phyloP scores from a whole-genome alignment of 176 grass and related monocot species.

The Avena eriantha region DNA sequence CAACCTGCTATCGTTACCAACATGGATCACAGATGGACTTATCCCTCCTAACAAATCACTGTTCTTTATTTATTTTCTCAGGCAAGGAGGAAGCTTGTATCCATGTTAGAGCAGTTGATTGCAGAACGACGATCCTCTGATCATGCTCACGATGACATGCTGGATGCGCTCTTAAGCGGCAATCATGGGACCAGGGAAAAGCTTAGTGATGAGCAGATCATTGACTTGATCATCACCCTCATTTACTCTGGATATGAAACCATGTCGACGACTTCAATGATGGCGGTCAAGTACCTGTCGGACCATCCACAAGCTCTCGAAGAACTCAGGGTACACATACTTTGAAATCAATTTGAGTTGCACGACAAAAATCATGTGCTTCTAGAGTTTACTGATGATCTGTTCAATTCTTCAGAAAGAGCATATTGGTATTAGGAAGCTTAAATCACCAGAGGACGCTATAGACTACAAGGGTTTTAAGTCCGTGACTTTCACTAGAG shows the following conservation, averaged over 20 bases:
- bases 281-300: slow-evolving; percentile 91
- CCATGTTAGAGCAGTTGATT: slow-evolving; percentile 76
- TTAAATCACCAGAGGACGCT: slow-evolving; percentile 53
- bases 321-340: slow-evolving; percentile 71
- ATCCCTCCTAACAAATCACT: slow-evolving; percentile 17
- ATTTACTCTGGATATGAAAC: slow-evolving; percentile 98
- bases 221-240: slow-evolving; percentile 87
- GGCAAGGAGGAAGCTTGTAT: slow-evolving; percentile 92
- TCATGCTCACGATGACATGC: slow-evolving; percentile 67
- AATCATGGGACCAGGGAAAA: slow-evolving; percentile 57
- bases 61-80: slow-evolving; percentile 17
- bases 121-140: slow-evolving; percentile 52
- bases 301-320: slow-evolving; percentile 78
- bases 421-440: slow-evolving; percentile 69
- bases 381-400: slow-evolving; percentile 22
- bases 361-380: not conserved
- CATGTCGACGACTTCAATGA: slow-evolving; percentile 94
- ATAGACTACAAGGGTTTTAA: slow-evolving; percentile 88
- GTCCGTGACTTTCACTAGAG: slow-evolving; percentile 85
- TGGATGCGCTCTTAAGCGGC: slow-evolving; percentile 67
- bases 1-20: slow-evolving; percentile 25
- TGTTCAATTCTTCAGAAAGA: slow-evolving; percentile 64
- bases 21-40: not conserved
- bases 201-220: slow-evolving; percentile 83
- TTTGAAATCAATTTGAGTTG: slow-evolving; percentile 10